These are phyloP conservation scores for Emiliania huxleyi DNA, from an alignment of 78 protist genomes.

Conservation along the genomic window DNA sequence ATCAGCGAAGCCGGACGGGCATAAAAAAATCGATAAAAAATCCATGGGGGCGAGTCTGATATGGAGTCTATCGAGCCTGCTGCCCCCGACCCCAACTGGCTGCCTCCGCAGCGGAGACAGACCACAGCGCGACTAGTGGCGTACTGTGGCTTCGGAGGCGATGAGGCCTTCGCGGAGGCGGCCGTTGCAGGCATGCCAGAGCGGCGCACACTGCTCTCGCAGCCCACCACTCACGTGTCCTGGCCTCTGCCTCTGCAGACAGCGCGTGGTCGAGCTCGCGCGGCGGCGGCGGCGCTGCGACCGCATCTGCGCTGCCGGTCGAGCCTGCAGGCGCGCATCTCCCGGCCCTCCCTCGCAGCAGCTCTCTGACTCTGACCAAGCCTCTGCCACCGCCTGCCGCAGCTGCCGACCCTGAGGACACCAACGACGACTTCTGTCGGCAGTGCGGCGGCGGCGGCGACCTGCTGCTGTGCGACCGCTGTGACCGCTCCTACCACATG, in stretches of 20 bases:
- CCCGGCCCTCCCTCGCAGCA: background rate
- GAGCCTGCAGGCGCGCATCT: background rate
- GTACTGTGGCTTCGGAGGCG: background rate
- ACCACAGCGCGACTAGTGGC: background rate
- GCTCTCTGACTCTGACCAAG: no score
- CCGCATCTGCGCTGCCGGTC: background rate
- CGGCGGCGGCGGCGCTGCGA: background rate
- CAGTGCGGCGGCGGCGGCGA: background rate
- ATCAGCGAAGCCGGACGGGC: no score
- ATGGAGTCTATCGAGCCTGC: no score
- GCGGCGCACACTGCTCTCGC: background rate
- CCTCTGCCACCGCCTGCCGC: background rate
- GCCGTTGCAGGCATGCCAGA: background rate
- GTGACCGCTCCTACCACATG: slow-evolving; percentile 27
- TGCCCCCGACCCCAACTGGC: no score
- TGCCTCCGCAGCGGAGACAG: no score
- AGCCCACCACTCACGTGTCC: background rate
- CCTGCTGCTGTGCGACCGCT: slow-evolving; percentile 26
- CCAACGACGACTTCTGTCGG: slow-evolving; percentile 3
- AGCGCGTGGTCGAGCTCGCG: background rate
- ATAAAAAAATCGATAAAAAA: no score
- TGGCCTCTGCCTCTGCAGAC: background rate
- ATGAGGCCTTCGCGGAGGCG: background rate
- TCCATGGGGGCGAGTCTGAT: no score
- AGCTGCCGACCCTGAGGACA: background rate